A percentile compares a stretch with the other conserved stretches of the same genome.
These are phyloP conservation scores for Globisporangium recalcitrans DNA, from an alignment of 352 stramenopile species.

Conservation along the genomic window DNA sequence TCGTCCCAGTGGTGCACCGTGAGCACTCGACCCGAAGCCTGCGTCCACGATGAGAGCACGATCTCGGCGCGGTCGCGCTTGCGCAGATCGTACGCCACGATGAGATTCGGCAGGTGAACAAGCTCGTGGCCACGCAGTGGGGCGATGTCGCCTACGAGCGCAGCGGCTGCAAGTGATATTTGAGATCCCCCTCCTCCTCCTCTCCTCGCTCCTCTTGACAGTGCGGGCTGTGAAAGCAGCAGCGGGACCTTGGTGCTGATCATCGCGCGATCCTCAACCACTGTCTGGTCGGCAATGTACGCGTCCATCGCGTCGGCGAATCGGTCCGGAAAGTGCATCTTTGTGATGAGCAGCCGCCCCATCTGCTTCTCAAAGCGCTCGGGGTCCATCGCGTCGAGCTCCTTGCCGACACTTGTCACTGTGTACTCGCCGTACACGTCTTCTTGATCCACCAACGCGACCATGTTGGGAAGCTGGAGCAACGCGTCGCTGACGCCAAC, in stretches of 20 bases:
- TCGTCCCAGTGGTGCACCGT: conserved; percentile 13
- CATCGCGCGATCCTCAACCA: neutral
- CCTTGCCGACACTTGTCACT: neutral
- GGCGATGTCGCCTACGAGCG: conserved; percentile 8
- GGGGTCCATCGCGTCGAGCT: neutral
- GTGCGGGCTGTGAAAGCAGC: neutral
- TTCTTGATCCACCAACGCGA: conserved; percentile 1
- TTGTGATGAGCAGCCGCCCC: conserved; percentile 28
- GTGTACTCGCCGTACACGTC: conserved; percentile 4
- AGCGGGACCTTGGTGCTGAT: neutral
- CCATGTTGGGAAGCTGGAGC: neutral
- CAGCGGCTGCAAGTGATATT: neutral
- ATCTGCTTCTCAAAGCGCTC: conserved; percentile 17
- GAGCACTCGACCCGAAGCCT: conserved; percentile 2
- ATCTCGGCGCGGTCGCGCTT: conserved; percentile 1
- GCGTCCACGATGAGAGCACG: conserved; percentile 9
- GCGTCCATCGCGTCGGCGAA: conserved; percentile 18
- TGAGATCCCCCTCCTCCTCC: neutral
- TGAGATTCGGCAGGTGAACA: conserved; percentile 6
- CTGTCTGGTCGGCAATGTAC: conserved; percentile 15
- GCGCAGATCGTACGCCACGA: conserved; percentile 12
- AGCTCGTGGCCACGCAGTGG: neutral
- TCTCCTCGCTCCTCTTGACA: neutral
- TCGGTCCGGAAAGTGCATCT: conserved; percentile 28
- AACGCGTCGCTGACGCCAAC: neutral